These are phyloP conservation scores for Erythrophleum ivorense DNA, from an alignment of 331 rosid genomes.

Conservation along the genomic window DNA sequence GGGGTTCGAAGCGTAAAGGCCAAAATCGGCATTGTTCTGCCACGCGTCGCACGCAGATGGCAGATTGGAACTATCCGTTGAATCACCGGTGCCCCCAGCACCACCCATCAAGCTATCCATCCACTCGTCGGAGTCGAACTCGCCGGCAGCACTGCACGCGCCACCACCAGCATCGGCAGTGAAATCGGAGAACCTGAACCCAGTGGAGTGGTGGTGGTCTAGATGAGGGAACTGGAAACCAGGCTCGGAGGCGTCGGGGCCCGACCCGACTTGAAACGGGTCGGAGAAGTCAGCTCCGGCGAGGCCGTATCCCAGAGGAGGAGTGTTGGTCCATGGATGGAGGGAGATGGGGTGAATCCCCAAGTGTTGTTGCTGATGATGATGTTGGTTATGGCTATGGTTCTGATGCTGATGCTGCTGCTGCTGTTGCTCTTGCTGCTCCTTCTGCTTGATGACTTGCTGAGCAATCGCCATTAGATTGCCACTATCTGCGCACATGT, in stretches of 20 bases:
- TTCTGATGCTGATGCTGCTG: conserved; percentile 64
- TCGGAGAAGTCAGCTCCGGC: conserved; percentile 60
- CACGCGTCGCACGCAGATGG: conserved; percentile 69
- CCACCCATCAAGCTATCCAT: conserved; percentile 78
- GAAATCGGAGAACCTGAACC: conserved; percentile 69
- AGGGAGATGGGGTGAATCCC: conserved; percentile 57
- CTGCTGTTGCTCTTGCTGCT: conserved; percentile 75
- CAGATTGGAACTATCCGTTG: conserved; percentile 73
- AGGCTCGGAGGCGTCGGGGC: conserved; percentile 64
- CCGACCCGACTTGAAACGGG: conserved; percentile 75
- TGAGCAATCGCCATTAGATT: conserved; percentile 98
- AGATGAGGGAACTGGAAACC: conserved; percentile 68
- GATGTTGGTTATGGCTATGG: conserved; percentile 60
- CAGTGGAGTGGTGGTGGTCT: conserved; percentile 64
- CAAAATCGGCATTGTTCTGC: conserved; percentile 62
- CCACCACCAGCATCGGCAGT: conserved; percentile 49
- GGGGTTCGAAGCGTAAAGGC: conserved; percentile 61
- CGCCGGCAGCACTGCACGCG: conserved; percentile 50
- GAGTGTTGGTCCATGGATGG: conserved; percentile 69
- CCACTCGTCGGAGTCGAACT: conserved; percentile 91
- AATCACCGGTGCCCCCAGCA: conserved; percentile 47
- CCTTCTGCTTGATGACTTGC: conserved; percentile 94
- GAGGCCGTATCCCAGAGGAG: conserved; percentile 58
- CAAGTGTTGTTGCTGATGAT: conserved; percentile 53
- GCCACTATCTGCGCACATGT: conserved; percentile 93